These are phyloP conservation scores for Alnus rubra DNA, from an alignment of 306 rosid genomes.

Conservation along the genomic window DNA sequence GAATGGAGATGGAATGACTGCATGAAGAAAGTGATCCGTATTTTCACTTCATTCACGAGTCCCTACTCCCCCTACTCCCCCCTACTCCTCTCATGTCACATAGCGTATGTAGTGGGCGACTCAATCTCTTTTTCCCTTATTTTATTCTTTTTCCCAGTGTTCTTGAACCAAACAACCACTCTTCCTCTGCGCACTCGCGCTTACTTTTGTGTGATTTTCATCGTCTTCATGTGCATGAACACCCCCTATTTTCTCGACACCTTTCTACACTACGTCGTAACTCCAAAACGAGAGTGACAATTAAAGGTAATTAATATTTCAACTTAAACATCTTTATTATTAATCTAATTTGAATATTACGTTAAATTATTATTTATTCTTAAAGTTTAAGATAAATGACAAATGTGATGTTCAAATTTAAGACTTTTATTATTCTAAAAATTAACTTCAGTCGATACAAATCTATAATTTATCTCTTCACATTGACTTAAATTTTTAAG, in stretches of 20 bases:
- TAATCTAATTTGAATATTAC: no score
- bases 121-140: not conserved
- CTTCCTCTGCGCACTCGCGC: not conserved
- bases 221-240: not conserved
- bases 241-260: not conserved
- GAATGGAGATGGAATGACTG: no score
- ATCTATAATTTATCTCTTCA: no score
- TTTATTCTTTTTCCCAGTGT: not conserved
- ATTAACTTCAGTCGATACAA: no score
- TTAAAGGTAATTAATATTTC: no score
- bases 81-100: not conserved
- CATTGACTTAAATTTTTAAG: no score
- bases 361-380: no score
- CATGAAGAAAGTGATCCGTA: not conserved
- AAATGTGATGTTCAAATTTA: no score
- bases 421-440: no score
- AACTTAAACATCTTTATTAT: no score
- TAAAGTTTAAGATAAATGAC: no score
- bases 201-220: not conserved
- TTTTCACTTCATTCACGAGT: not conserved
- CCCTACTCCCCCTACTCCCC: not conserved
- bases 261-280: not conserved
- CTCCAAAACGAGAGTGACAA: not conserved
- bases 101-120: conserved; percentile 20
- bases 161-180: not conserved